These are phyloP conservation scores for Lepidium sativum DNA, from an alignment of 345 rosid genomes.

Conservation along the genomic window DNA sequence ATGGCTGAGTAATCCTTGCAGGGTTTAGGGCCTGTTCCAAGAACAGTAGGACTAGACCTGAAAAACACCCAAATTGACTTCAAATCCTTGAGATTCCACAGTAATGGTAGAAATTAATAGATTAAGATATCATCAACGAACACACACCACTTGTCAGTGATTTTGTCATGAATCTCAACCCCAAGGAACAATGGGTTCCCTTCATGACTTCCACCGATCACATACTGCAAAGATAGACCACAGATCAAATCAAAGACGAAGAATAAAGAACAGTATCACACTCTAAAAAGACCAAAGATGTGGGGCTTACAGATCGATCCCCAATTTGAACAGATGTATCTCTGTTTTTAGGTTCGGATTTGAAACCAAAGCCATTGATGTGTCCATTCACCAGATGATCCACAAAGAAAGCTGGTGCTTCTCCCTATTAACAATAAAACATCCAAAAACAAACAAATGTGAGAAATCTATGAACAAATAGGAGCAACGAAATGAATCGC, in stretches of 20 bases:
- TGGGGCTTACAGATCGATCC: conserved; percentile 51
- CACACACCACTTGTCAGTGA: conserved; percentile 50
- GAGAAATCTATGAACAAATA: conserved; percentile 12
- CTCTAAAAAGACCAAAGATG: not conserved
- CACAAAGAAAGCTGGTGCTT: conserved; percentile 57
- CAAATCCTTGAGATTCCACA: conserved; percentile 6
- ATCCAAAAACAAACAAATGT: too few species aligned
- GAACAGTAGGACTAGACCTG: conserved; percentile 62
- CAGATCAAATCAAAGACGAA: conserved; percentile 15
- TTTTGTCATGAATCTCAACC: conserved; percentile 47
- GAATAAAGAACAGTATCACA: not conserved
- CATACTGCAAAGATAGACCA: conserved; percentile 45
- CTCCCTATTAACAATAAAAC: conserved; percentile 55
- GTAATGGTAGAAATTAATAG: not conserved
- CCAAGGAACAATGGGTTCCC: conserved; percentile 42
- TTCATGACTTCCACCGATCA: conserved; percentile 48
- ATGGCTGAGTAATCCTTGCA: conserved; percentile 57
- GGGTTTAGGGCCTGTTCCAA: conserved; percentile 56
- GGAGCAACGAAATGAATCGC: conserved; percentile 21
- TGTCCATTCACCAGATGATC: conserved; percentile 34
- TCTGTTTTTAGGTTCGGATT: conserved; percentile 34
- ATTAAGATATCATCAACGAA: not conserved
- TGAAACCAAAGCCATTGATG: conserved; percentile 37
- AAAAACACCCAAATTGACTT: conserved; percentile 1
- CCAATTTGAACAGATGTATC: conserved; percentile 33